Conservation (phyloP, 106 monocot genomes). For the Ottelia alismoides region DNA sequence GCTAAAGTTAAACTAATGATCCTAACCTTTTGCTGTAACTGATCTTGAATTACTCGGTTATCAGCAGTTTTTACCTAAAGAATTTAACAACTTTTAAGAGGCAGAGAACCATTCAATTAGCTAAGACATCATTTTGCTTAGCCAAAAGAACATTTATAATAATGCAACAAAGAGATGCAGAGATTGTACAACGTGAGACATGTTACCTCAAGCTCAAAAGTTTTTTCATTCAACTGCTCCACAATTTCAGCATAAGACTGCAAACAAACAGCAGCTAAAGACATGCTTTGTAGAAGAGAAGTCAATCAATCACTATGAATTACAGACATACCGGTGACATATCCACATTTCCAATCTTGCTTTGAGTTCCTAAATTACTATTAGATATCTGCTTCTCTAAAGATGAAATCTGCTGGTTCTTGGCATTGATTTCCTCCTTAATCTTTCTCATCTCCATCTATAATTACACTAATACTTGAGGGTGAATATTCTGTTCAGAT, state of each 20-base stretch:
- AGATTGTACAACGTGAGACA: neutral
- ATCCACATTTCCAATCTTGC: slow-evolving; percentile 24
- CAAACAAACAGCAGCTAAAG: neutral
- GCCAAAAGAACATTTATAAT: too few species aligned
- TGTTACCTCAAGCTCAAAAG: slow-evolving; percentile 81
- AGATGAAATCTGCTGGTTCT: too few species aligned
- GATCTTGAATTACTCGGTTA: slow-evolving; percentile 82
- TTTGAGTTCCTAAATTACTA: slow-evolving; percentile 27
- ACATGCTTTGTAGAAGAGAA: neutral
- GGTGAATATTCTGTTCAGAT: too few species aligned
- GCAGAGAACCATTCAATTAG: neutral
- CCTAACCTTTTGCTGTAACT: slow-evolving; percentile 69
- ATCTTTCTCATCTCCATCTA: slow-evolving; percentile 65
- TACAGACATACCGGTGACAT: slow-evolving; percentile 27
- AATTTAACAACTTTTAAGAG: neutral
- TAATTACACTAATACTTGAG: too few species aligned
- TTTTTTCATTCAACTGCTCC: slow-evolving; percentile 42
- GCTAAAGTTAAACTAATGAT: neutral
- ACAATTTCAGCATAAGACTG: slow-evolving; percentile 59
- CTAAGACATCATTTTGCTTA: neutral
- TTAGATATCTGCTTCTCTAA: slow-evolving; percentile 55
- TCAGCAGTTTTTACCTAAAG: slow-evolving; percentile 79
- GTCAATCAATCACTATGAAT: neutral
- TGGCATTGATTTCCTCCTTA: slow-evolving; percentile 52
- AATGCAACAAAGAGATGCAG: too few species aligned